These are phyloP conservation scores for Halophytophthora polymorphica DNA, from an alignment of 352 stramenopile genomes.

Conservation along the genomic window DNA sequence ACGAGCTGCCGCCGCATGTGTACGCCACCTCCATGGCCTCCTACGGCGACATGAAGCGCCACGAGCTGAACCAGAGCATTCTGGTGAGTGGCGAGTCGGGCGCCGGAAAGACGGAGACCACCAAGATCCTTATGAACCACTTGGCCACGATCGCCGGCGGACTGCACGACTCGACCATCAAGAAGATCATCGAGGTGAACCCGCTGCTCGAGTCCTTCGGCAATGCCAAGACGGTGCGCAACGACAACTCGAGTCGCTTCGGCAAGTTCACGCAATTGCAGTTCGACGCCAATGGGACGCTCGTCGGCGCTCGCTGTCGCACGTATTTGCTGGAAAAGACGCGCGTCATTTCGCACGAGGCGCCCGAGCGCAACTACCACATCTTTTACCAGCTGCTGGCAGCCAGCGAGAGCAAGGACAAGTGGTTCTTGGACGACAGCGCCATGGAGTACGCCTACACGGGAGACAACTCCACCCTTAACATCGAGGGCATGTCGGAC, in stretches of 20 bases:
- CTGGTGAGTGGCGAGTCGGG: constrained; percentile 85
- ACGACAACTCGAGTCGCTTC: constrained; percentile 96
- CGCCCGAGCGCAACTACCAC: constrained; percentile 75
- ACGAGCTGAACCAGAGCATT: constrained; percentile 77
- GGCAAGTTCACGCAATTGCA: constrained; percentile 97
- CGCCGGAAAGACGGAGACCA: constrained; percentile 87
- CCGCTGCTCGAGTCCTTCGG: constrained; percentile 83
- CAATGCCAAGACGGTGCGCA: constrained; percentile 94
- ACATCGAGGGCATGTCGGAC: constrained; percentile 78
- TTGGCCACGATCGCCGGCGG: constrained; percentile 67
- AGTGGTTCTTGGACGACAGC: constrained; percentile 50
- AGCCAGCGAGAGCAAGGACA: constrained; percentile 22
- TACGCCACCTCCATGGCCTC: constrained; percentile 69
- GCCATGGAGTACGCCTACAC: constrained; percentile 62
- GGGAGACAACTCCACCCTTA: constrained; percentile 43
- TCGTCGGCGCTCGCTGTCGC: constrained; percentile 73
- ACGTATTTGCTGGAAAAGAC: constrained; percentile 95
- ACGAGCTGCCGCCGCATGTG: constrained; percentile 66
- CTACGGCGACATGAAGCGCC: constrained; percentile 65
- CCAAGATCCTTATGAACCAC: constrained; percentile 89
- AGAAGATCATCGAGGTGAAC: constrained; percentile 83
- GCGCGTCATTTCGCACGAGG: constrained; percentile 73
- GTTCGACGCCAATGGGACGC: constrained; percentile 74
- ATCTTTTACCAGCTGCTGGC: constrained; percentile 74
- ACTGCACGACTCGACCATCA: constrained; percentile 71